These are phyloP conservation scores for Esteya vermicola DNA, from an alignment of 2,329 filamentous ascomycete species.

Conservation along the genomic window DNA sequence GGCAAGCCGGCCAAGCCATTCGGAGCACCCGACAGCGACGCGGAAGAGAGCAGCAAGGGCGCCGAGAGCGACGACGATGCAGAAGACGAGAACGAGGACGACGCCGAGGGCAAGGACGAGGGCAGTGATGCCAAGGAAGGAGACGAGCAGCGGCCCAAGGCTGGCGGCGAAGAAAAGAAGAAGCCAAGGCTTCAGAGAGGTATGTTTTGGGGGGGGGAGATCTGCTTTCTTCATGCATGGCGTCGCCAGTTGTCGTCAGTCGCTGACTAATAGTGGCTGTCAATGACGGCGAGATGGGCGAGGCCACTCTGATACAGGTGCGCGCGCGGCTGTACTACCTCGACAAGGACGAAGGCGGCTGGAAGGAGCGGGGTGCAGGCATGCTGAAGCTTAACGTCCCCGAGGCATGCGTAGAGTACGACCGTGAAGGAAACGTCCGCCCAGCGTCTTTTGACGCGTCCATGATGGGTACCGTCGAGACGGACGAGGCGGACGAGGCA, in stretches of 20 bases:
- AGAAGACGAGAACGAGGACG: conserved; percentile 32
- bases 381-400: conserved; percentile 74
- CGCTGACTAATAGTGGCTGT: conserved; percentile 37
- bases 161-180: conserved; percentile 42
- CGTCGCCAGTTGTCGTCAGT: no score
- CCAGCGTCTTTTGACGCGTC: conserved; percentile 12
- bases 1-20: conserved; percentile 58
- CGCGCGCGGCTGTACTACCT: conserved; percentile 79
- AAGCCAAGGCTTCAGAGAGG: conserved; percentile 54
- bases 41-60: conserved; percentile 31
- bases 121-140: conserved; percentile 21
- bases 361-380: conserved; percentile 82
- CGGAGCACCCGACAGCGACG: conserved; percentile 58
- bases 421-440: conserved; percentile 21
- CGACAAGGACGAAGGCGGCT: conserved; percentile 51
- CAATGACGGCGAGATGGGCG: conserved; percentile 77
- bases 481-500: conserved; percentile 15
- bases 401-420: conserved; percentile 38
- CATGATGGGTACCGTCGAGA: conserved; percentile 4
- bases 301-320: conserved; percentile 43
- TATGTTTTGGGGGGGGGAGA: conserved; percentile 27
- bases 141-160: conserved; percentile 15
- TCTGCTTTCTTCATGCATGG: no score
- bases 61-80: conserved; percentile 12
- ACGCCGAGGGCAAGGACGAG: conserved; percentile 22